These are phyloP conservation scores for Pinus tabuliformis DNA, from an alignment of 75 land plant genomes.

Conservation along the genomic window DNA sequence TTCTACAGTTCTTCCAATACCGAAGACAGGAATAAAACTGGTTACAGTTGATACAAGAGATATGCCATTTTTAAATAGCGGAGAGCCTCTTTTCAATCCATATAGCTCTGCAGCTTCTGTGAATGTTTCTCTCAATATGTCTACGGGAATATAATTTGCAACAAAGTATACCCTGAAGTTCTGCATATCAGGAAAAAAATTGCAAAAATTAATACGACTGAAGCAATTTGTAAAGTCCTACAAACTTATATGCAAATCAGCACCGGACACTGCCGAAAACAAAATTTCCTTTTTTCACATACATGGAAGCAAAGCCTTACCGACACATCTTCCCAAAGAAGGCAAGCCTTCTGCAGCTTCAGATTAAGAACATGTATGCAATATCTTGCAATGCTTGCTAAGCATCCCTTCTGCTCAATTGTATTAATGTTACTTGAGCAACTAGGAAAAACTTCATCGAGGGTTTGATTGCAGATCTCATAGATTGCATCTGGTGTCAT, in stretches of 20 bases:
- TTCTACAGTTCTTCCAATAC: conserved; percentile 36
- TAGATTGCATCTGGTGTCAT: conserved; percentile 28
- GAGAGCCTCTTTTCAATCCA: conserved; percentile 2
- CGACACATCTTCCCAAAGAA: conserved; percentile 58
- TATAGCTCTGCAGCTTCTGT: conserved; percentile 24
- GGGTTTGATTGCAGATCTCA: conserved; percentile 23
- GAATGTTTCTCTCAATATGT: conserved; percentile 19
- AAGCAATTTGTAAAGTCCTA: not conserved
- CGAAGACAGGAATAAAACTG: conserved; percentile 57
- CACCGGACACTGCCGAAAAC: not conserved
- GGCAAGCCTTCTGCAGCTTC: conserved; percentile 27
- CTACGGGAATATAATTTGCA: conserved; percentile 16
- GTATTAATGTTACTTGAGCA: not conserved
- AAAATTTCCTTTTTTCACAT: not conserved
- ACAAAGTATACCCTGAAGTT: conserved; percentile 48
- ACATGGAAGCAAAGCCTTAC: conserved; percentile 32
- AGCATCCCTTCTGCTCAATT: conserved; percentile 13
- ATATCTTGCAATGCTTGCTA: conserved; percentile 29
- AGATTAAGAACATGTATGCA: conserved; percentile 44
- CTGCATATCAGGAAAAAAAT: conserved; percentile 19
- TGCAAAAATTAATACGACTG: not conserved
- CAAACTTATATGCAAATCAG: not conserved
- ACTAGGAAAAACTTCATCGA: conserved; percentile 6
- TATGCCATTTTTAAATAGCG: not conserved
- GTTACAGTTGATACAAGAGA: conserved; percentile 19